phyloP scores from a whole-genome alignment of 1,284 basidiomycete genomes.

The Naganishia sp. region DNA sequence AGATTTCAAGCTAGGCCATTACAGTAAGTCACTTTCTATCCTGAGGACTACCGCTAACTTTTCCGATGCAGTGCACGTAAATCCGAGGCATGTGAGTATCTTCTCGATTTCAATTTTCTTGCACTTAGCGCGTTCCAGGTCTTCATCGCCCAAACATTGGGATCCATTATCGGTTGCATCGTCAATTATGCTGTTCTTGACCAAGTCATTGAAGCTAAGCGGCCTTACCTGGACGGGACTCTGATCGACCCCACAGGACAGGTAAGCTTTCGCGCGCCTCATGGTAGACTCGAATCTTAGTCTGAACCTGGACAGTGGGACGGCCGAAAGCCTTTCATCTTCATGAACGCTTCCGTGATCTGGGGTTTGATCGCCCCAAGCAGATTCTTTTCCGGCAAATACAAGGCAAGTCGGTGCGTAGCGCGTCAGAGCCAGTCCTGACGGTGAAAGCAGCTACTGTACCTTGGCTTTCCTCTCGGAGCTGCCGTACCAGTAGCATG shows the following conservation, averaged over 20 bases:
- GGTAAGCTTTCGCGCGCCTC: conserved; percentile 1
- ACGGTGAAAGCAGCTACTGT: conserved; percentile 40
- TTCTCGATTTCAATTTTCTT: not conserved
- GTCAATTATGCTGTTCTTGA: conserved; percentile 56
- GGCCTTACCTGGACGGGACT: conserved; percentile 50
- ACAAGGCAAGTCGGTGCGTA: conserved; percentile 37
- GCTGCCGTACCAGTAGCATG: conserved; percentile 52
- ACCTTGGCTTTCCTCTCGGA: conserved; percentile 56
- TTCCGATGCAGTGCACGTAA: conserved; percentile 28
- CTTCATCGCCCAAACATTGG: conserved; percentile 57
- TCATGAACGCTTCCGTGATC: conserved; percentile 53
- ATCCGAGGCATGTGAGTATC: conserved; percentile 31
- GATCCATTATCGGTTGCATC: conserved; percentile 56
- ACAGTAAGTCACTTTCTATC: conserved; percentile 34
- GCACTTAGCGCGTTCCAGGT: conserved; percentile 45
- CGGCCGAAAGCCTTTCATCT: conserved; percentile 50
- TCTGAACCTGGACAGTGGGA: conserved; percentile 44
- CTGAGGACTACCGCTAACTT: not conserved
- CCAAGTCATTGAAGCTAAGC: conserved; percentile 49
- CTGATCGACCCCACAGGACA: conserved; percentile 56
- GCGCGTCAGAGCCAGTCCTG: not conserved
- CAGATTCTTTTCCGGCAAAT: conserved; percentile 57
- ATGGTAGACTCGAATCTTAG: not conserved
- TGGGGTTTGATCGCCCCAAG: conserved; percentile 56
- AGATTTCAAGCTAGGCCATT: conserved; percentile 57